phyloP scores from a whole-genome alignment of 352 stramenopile species.

The Saprolegnia diclina region DNA sequence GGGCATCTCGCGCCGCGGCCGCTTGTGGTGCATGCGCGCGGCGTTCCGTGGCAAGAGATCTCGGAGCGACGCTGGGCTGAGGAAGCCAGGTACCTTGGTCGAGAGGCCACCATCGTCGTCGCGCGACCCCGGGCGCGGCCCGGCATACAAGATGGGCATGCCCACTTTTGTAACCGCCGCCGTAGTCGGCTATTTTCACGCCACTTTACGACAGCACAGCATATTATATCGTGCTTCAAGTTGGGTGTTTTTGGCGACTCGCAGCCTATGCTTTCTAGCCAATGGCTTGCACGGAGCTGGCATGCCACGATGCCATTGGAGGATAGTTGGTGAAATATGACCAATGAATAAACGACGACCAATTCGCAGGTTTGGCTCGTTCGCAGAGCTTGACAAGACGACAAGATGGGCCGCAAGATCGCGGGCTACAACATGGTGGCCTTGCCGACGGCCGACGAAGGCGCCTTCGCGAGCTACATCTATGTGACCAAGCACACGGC shows the following conservation, averaged over 20 bases:
- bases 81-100: not conserved
- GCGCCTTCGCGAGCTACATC: slow-evolving; percentile 59
- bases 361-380: slow-evolving; percentile 23
- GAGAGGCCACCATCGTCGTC: not conserved
- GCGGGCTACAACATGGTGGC: slow-evolving; percentile 70
- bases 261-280: not conserved
- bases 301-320: not conserved
- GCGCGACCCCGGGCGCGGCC: not conserved
- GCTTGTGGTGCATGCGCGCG: too few relatives aligned
- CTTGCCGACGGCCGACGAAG: slow-evolving; percentile 48
- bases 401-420: slow-evolving; percentile 34
- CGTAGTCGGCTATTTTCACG: not conserved
- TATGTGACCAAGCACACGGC: slow-evolving; percentile 66
- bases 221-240: not conserved
- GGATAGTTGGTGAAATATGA: not conserved
- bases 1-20: not conserved
- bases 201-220: not conserved
- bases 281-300: not conserved
- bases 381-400: slow-evolving; percentile 3
- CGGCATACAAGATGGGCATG: not conserved
- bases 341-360: slow-evolving; percentile 24
- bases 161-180: not conserved
- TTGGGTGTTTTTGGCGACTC: slow-evolving; percentile 14
- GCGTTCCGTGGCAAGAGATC: too few relatives aligned
- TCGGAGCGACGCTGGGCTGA: too few relatives aligned